Base-by-base conservation (phyloP, 78 protist genomes). In the Neovahlkampfia damariscottae region DNA sequence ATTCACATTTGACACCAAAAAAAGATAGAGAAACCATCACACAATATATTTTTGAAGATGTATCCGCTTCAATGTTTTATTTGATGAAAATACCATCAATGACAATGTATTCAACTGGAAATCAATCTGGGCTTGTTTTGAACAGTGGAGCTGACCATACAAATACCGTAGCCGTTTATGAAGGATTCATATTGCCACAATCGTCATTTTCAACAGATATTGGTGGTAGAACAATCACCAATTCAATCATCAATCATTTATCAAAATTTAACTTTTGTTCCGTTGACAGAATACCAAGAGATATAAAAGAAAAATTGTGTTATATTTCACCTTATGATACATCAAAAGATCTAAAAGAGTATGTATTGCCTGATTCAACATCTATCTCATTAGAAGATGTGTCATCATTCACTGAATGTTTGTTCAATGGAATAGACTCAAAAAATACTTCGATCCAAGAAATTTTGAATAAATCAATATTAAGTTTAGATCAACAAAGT, bases 111-210 rank as follows among this genome's bases (percentile, higher is more conserved):
- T 83, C 89, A 19, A 28, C 70, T 31, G 94, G 92, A 58, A 8
- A 82, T 9, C 88, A 88, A 5, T 85, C 96, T 1, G 98, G 97
- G 10, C 38, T 95, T 6, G 98, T 95, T 8, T 72, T 92, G 4
- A 97, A 90, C 10, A 67, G n/a, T n/a, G n/a, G n/a, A n/a, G n/a
- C n/a, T n/a, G 99, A 97, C 73, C 94, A 87, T 32, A 40, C 97
- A 8, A 91, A 91, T 80, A 72, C 90, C 8, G 96, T 92, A 27
- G 99, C 99, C 40, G 79, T 97, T 80, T 90, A 85, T 82, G 99
- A 97, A 76, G 97, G 97, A 0, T 88, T 82, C 70, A 83, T 85
- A 5, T 90, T 94, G 0, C 85, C 93, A 29, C 94, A 86, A 79
- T 88, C 93, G 77, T 82, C 94, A 69, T 38, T 19, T 28, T 31